A percentile compares a stretch with the other conserved stretches of the same genome.
Evolutionary conservation across 148 eudicot genomes (phyloP).

Genomic region (Cornus controversa): DNA sequence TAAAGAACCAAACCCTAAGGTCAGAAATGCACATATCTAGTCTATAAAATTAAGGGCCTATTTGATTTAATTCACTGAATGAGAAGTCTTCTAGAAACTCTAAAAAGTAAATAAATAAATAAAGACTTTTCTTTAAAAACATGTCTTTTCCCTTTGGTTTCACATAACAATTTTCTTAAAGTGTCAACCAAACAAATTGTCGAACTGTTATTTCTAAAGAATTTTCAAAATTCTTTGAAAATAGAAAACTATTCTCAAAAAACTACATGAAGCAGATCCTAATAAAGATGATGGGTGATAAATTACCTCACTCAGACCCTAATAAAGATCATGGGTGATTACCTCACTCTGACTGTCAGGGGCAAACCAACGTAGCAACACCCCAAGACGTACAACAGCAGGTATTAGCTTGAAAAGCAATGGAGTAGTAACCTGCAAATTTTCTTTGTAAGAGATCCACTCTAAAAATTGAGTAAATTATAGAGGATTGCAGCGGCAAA

Average conservation of each 20-base stretch:
- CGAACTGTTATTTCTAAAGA: no score
- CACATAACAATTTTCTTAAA: no score
- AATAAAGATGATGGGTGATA: not conserved
- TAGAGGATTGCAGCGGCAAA: not conserved
- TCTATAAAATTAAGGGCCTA: not conserved
- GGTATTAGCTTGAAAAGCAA: constrained; percentile 88
- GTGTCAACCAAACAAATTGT: no score
- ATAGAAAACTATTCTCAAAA: no score
- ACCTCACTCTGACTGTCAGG: constrained; percentile 72
- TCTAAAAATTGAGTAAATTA: not conserved
- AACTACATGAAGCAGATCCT: no score
- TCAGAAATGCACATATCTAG: no score
- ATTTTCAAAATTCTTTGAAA: no score
- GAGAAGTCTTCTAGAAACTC: not conserved
- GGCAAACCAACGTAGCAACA: constrained; percentile 75
- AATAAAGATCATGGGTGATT: constrained; percentile 10
- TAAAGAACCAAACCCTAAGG: not conserved
- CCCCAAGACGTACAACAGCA: constrained; percentile 82
- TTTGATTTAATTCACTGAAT: not conserved
- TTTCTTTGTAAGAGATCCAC: not conserved
- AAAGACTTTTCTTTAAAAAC: no score
- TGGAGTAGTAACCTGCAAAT: constrained; percentile 81
- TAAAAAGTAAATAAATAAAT: not conserved
- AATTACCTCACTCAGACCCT: constrained; percentile 51
- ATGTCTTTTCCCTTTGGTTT: no score